These are phyloP conservation scores for Annulohypoxylon moriforme DNA, from an alignment of 495 filamentous ascomycete genomes.

Conservation along the genomic window DNA sequence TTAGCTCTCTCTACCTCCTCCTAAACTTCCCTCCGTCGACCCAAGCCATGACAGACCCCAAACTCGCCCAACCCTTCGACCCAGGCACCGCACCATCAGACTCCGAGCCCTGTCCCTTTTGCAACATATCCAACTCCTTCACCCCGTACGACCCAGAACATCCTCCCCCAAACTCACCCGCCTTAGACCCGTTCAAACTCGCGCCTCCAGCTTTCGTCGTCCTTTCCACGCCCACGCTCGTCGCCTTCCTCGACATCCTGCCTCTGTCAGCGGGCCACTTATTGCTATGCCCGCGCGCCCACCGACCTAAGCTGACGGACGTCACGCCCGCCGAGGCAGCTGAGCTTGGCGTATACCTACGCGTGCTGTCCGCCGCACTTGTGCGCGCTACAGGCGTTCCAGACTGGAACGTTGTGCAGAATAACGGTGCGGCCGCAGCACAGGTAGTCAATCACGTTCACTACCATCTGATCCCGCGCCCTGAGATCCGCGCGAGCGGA, in stretches of 20 bases:
- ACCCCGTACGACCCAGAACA: slow-evolving; percentile 56
- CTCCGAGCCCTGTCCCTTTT: slow-evolving; percentile 69
- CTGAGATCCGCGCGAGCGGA: slow-evolving; percentile 59
- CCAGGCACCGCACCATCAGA: slow-evolving; percentile 39
- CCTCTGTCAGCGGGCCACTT: slow-evolving; percentile 83
- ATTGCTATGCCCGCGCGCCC: slow-evolving; percentile 76
- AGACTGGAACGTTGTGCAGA: slow-evolving; percentile 94
- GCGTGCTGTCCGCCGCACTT: slow-evolving; percentile 77
- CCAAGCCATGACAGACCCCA: slow-evolving; percentile 6
- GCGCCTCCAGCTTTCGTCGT: slow-evolving; percentile 71
- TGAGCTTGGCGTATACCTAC: slow-evolving; percentile 78
- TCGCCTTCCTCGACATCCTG: slow-evolving; percentile 93
- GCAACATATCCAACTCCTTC: slow-evolving; percentile 65
- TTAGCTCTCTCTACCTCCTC: not conserved
- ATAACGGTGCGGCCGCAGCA: slow-evolving; percentile 88
- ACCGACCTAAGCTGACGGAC: slow-evolving; percentile 78
- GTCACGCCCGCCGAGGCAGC: slow-evolving; percentile 63
- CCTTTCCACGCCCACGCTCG: slow-evolving; percentile 74
- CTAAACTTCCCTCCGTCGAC: not conserved
- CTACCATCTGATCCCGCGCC: slow-evolving; percentile 89
- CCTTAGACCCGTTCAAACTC: slow-evolving; percentile 51
- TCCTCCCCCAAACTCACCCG: slow-evolving; percentile 46
- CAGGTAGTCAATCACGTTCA: slow-evolving; percentile 93
- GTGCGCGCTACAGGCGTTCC: slow-evolving; percentile 69
- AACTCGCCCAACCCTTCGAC: slow-evolving; percentile 40